phyloP scores from a whole-genome alignment of 2,329 filamentous ascomycete genomes.

The Aureobasidium uvarum region DNA sequence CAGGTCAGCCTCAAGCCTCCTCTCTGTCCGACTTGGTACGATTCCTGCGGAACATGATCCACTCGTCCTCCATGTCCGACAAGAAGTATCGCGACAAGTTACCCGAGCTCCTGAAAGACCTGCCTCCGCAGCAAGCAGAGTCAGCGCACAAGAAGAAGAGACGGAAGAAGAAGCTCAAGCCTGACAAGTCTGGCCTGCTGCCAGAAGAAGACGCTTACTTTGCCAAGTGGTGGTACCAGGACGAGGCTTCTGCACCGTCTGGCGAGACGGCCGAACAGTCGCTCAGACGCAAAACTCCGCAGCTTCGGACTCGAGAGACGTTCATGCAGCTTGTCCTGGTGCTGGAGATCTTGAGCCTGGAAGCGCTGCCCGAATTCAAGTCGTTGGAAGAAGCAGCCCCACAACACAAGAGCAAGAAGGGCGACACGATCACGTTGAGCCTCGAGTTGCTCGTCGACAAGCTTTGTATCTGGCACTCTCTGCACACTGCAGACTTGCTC shows the following conservation, averaged over 20 bases:
- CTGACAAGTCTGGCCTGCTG: conserved; percentile 68
- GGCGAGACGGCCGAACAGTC: conserved; percentile 50
- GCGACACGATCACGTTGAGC: conserved; percentile 63
- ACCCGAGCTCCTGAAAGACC: conserved; percentile 61
- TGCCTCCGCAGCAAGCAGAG: conserved; percentile 41
- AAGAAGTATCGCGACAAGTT: conserved; percentile 76
- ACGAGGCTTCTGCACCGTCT: conserved; percentile 47
- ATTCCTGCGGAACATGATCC: conserved; percentile 57
- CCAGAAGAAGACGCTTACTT: conserved; percentile 64
- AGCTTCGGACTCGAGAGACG: conserved; percentile 71
- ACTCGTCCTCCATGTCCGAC: conserved; percentile 59
- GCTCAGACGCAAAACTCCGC: conserved; percentile 56
- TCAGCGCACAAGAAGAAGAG: conserved; percentile 47
- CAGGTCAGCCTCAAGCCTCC: conserved; percentile 33
- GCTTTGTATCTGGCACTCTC: conserved; percentile 80
- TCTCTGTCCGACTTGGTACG: conserved; percentile 57
- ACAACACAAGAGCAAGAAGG: conserved; percentile 54
- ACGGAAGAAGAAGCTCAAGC: conserved; percentile 59
- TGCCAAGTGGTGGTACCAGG: conserved; percentile 66
- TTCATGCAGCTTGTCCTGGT: conserved; percentile 78
- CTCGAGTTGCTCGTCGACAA: conserved; percentile 74
- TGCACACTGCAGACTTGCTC: conserved; percentile 55
- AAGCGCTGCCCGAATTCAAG: conserved; percentile 43
- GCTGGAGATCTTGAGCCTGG: conserved; percentile 71
- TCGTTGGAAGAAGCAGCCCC: neutral